Evolutionary conservation across 495 filamentous ascomycete genomes (phyloP).

Genomic region (Lasiosphaeria hispida): DNA sequence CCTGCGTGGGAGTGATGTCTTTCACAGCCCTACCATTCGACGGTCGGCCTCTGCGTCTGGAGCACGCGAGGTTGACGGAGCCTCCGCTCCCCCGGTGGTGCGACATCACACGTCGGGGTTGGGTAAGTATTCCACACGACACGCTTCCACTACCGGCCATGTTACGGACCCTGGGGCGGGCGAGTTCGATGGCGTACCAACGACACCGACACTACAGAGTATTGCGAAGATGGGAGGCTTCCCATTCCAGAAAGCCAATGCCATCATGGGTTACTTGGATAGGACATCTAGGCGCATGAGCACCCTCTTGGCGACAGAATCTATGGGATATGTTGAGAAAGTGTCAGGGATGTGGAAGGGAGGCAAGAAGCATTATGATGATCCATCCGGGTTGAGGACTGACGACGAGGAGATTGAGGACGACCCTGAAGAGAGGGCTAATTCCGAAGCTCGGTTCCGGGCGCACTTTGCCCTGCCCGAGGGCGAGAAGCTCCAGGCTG

Average conservation of each 20-base stretch:
- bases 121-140: constrained; percentile 14
- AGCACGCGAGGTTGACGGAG: constrained; percentile 4
- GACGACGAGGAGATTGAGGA: constrained; percentile 58
- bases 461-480: constrained; percentile 85
- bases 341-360: constrained; percentile 98
- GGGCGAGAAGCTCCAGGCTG: constrained; percentile 82
- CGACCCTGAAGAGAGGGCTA: constrained; percentile 59
- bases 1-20: constrained; percentile 79
- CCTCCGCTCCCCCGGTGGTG: constrained; percentile 4
- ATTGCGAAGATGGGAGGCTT: constrained; percentile 72
- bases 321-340: constrained; percentile 96
- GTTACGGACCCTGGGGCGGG: constrained; percentile 27
- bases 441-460: constrained; percentile 73
- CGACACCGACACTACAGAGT: constrained; percentile 64
- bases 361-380: constrained; percentile 82
- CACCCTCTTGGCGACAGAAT: constrained; percentile 80
- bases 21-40: constrained; percentile 75
- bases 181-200: constrained; percentile 32
- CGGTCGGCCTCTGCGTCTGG: constrained; percentile 42
- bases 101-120: constrained; percentile 19
- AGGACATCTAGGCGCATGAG: constrained; percentile 75
- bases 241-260: constrained; percentile 81
- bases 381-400: constrained; percentile 64
- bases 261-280: constrained; percentile 79
- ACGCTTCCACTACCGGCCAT: constrained; percentile 38